Conservation (phyloP, 768 basidiomycete species). For the Lactifluus volemus region DNA sequence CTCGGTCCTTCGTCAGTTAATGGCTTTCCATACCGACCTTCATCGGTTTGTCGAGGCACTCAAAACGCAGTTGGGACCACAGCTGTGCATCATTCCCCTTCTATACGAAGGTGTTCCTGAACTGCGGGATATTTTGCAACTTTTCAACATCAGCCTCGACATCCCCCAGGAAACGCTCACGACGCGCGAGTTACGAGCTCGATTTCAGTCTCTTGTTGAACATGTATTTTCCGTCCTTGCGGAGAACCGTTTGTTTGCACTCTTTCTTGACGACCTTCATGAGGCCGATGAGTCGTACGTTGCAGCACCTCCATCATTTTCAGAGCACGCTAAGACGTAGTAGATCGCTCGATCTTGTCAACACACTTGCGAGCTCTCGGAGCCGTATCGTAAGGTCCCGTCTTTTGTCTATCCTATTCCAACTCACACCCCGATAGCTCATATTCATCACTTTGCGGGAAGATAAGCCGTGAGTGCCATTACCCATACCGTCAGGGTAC, state of each 20-base stretch:
- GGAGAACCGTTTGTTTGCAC: slow-evolving; percentile 58
- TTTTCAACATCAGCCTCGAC: slow-evolving; percentile 45
- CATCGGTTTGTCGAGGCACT: slow-evolving; percentile 55
- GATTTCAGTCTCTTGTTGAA: slow-evolving; percentile 64
- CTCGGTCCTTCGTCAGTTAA: slow-evolving; percentile 62
- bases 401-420: background rate
- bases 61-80: slow-evolving; percentile 56
- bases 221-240: slow-evolving; percentile 61
- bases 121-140: slow-evolving; percentile 49
- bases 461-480: slow-evolving; percentile 35
- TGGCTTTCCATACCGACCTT: slow-evolving; percentile 64
- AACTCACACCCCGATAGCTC: slow-evolving; percentile 32
- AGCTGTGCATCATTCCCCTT: slow-evolving; percentile 58
- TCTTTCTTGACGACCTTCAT: slow-evolving; percentile 68
- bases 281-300: slow-evolving; percentile 61
- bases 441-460: slow-evolving; percentile 56
- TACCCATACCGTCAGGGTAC: background rate
- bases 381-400: slow-evolving; percentile 48
- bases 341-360: slow-evolving; percentile 59
- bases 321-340: slow-evolving; percentile 3
- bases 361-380: slow-evolving; percentile 53
- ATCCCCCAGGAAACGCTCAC: slow-evolving; percentile 46
- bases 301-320: slow-evolving; percentile 8
- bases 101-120: slow-evolving; percentile 67
- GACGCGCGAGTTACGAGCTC: slow-evolving; percentile 52